Percentiles rank a stretch among this genome's conserved stretches.
phyloP scores from a whole-genome alignment of 164 flowering plant species.

The Vitis cinerea region DNA sequence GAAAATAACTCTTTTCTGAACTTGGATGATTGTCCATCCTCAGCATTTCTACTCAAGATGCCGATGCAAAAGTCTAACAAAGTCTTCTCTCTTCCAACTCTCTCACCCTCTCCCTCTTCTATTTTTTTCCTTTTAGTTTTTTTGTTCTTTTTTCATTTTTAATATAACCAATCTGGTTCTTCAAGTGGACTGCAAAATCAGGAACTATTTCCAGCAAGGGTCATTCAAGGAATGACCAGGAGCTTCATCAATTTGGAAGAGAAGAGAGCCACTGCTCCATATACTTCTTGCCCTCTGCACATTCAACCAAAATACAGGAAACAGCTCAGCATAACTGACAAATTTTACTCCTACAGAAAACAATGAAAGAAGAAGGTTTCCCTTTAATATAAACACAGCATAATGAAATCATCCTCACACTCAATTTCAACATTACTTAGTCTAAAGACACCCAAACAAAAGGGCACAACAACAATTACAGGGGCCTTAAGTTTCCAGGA shows the following conservation, averaged over 20 bases:
- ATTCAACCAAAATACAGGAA: slow-evolving; percentile 7
- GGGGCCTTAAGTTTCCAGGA: neutral
- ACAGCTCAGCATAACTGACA: neutral
- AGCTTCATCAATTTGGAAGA: slow-evolving; percentile 32
- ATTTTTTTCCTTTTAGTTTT: neutral
- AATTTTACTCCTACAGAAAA: neutral
- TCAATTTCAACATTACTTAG: neutral
- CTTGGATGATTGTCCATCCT: neutral
- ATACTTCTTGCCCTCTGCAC: slow-evolving; percentile 38
- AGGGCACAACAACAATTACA: neutral
- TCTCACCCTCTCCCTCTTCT: neutral
- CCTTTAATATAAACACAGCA: neutral
- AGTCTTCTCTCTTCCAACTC: neutral
- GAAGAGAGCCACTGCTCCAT: slow-evolving; percentile 52
- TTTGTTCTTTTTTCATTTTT: neutral
- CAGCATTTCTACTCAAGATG: slow-evolving; percentile 6
- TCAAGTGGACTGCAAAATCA: neutral
- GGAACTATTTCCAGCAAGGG: neutral
- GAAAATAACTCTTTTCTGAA: neutral
- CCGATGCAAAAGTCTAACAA: neutral
- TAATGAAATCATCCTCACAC: neutral
- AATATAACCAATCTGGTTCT: neutral
- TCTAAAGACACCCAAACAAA: neutral
- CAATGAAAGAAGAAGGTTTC: neutral
- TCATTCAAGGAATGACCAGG: neutral